These are phyloP conservation scores for Lentinula raphanica DNA, from an alignment of 768 basidiomycete species.

Conservation along the genomic window DNA sequence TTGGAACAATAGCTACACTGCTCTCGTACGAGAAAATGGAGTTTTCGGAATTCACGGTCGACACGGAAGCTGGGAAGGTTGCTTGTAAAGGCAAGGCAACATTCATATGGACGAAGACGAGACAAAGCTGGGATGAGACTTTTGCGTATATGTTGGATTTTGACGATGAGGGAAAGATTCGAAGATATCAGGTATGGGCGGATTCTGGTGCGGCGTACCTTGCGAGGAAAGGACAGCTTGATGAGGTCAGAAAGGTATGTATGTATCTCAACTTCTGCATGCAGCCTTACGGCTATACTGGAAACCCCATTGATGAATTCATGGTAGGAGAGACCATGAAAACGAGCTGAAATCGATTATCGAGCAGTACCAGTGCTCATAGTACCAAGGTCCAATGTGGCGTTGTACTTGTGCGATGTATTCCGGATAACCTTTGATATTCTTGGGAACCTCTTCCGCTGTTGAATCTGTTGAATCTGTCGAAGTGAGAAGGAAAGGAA, in stretches of 20 bases:
- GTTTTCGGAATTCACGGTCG: conserved; percentile 54
- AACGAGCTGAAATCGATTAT: too few relatives aligned
- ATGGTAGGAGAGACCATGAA: not conserved
- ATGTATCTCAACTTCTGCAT: not conserved
- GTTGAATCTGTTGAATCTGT: too few relatives aligned
- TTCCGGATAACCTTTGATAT: too few relatives aligned
- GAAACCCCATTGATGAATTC: not conserved
- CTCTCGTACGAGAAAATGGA: conserved; percentile 46
- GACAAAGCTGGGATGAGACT: conserved; percentile 55
- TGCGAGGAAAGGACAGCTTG: conserved; percentile 45
- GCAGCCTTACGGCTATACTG: too few relatives aligned
- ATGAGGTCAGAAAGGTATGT: conserved; percentile 19
- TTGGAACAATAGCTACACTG: conserved; percentile 38
- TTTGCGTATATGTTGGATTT: conserved; percentile 60
- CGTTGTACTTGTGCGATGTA: too few relatives aligned
- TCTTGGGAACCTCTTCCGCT: too few relatives aligned
- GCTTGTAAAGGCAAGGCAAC: conserved; percentile 46
- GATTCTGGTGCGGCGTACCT: conserved; percentile 63
- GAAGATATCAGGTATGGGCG: conserved; percentile 61
- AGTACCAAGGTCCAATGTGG: too few relatives aligned
- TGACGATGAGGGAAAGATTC: conserved; percentile 50
- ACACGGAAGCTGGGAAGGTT: conserved; percentile 44
- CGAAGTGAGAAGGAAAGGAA: not conserved
- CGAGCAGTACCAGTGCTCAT: too few relatives aligned
- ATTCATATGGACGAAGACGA: conserved; percentile 53